Base-by-base conservation (phyloP, 176 grass and related monocot species). In the Guadua angustifolia region DNA sequence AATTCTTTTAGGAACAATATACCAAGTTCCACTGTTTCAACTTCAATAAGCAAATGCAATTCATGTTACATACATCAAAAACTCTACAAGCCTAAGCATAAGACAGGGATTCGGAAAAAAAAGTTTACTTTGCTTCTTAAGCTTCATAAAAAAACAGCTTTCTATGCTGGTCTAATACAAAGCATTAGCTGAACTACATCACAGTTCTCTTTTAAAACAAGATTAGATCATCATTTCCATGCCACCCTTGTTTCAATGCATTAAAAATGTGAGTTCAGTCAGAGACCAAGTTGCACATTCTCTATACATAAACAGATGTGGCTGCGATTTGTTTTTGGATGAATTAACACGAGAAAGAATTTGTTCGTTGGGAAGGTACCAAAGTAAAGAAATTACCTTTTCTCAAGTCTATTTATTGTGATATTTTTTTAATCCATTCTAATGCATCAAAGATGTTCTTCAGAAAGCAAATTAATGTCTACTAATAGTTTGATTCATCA, bases 51-150 rank as follows among this genome's bases (percentile, higher is more conserved):
- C 7, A 85, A 61, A 32, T 16, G 52, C 3, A 66, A 38, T 44
- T 16, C 21, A 45, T 60, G 50, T 35, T 35, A 89, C 2, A 13
- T 17, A 4, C 29, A 17, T 22, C 10, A 22, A 57, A 67, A 50
- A 69, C n/a, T 80, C n/a, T 6, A 68, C n/a, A 74, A 43, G 32
- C 32, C 17, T 60, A 71, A 80, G 64, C n/a, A 80, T 18, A 35
- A 19, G 11, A 59, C 71, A 73, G 35, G 49, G 3, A 46, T 47
- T 42, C 25, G n/a, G n/a, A 47, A 0, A 19, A 43, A 21, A 38
- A 24, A n/a, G 7, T 51, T 18, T n/a, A 35, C 7, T 73, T 39
- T 12, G 12, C 19, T 79, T 49, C 16, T 26, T 56, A 76, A 69
- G 52, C 2, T 75, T 14, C 22, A 33, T 33, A n/a, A 5, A 50